A percentile compares a stretch with the other conserved stretches of the same genome.
Conservation (phyloP, 106 monocot species). For the Acorus calamus region DNA sequence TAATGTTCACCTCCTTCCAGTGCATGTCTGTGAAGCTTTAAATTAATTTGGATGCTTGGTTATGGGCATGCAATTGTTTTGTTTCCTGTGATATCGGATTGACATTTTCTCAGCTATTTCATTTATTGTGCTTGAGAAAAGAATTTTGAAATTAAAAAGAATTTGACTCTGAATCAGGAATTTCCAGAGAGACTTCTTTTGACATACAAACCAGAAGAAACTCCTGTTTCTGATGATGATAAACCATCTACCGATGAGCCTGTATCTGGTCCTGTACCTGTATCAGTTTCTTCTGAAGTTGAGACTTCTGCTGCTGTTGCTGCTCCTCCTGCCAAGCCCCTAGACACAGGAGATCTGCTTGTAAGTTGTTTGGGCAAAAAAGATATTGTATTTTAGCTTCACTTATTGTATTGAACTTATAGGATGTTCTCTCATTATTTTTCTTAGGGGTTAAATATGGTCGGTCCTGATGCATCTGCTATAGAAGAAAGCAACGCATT, state of each 20-base stretch:
- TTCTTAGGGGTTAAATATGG: conserved; percentile 63
- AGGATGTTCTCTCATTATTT: not conserved
- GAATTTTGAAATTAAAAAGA: too few relatives aligned
- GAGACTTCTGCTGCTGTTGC: not conserved
- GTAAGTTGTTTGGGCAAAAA: conserved; percentile 15
- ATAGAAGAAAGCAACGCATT: conserved; percentile 88
- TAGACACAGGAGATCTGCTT: conserved; percentile 57
- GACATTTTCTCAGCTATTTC: too few relatives aligned
- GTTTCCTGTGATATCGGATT: too few relatives aligned
- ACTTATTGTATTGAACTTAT: not conserved
- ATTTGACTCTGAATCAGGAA: conserved; percentile 34
- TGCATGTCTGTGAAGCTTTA: too few relatives aligned
- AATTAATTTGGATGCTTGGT: too few relatives aligned
- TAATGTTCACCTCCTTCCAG: too few relatives aligned
- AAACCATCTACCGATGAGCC: conserved; percentile 27
- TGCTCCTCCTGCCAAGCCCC: conserved; percentile 12
- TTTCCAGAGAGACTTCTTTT: conserved; percentile 93
- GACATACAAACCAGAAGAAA: conserved; percentile 85
- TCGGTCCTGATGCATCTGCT: conserved; percentile 48
- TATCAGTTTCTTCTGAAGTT: conserved; percentile 28
- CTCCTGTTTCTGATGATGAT: conserved; percentile 30
- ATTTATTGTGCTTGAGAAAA: too few relatives aligned
- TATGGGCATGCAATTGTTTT: too few relatives aligned
- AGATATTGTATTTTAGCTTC: not conserved
- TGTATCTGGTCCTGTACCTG: conserved; percentile 9